These are phyloP conservation scores for Tephrocybe sp. DNA, from an alignment of 768 basidiomycete species.

Conservation along the genomic window DNA sequence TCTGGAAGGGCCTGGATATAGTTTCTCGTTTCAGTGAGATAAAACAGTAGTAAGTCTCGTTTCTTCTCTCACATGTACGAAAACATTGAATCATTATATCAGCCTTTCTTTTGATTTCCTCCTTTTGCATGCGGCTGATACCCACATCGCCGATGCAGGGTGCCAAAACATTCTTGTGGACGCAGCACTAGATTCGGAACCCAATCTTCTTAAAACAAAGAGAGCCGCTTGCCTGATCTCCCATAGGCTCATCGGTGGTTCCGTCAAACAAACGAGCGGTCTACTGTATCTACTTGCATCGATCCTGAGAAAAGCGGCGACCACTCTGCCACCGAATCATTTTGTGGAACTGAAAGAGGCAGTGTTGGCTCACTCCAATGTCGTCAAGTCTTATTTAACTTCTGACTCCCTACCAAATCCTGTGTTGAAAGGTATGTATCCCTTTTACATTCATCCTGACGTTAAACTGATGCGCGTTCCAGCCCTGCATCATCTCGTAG, in stretches of 20 bases:
- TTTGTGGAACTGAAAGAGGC: conserved; percentile 35
- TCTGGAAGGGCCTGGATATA: conserved; percentile 40
- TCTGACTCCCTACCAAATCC: conserved; percentile 19
- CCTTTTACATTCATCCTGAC: neutral
- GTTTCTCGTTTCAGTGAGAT: conserved; percentile 20
- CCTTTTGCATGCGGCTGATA: conserved; percentile 32
- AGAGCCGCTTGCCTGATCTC: conserved; percentile 34
- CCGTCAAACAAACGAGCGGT: conserved; percentile 21
- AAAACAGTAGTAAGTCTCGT: conserved; percentile 10
- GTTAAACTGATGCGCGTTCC: conserved; percentile 3
- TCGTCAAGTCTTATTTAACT: conserved; percentile 33
- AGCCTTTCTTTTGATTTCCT: conserved; percentile 40
- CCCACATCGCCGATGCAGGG: conserved; percentile 22
- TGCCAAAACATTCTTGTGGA: conserved; percentile 34
- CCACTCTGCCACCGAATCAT: conserved; percentile 26
- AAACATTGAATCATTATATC: neutral
- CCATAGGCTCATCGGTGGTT: conserved; percentile 28
- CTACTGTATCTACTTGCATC: conserved; percentile 38
- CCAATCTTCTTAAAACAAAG: conserved; percentile 28
- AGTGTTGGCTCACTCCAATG: conserved; percentile 30
- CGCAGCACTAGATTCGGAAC: conserved; percentile 22
- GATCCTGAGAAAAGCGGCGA: conserved; percentile 28
- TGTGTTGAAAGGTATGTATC: conserved; percentile 32
- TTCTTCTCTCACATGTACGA: neutral
- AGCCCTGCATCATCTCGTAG: conserved; percentile 45